A percentile compares a stretch with the other conserved stretches of the same genome.
phyloP scores from a whole-genome alignment of 768 basidiomycete species.

The Rhizopogon vinicolor region DNA sequence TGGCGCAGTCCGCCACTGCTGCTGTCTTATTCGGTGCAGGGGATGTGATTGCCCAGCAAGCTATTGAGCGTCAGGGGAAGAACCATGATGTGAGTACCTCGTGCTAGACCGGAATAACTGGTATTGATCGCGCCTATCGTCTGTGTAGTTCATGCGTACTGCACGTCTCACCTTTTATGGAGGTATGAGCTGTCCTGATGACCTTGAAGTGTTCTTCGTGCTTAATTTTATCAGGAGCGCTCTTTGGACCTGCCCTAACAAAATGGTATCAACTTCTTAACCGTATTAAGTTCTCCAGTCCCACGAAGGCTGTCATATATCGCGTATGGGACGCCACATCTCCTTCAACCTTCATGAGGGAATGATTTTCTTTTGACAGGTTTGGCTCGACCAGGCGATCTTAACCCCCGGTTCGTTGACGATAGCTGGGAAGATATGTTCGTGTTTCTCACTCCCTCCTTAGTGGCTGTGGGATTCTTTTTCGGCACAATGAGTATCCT shows the following conservation, averaged over 20 bases:
- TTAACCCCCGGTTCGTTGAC: conserved; percentile 58
- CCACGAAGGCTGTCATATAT: conserved; percentile 54
- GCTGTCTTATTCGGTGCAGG: conserved; percentile 68
- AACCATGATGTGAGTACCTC: conserved; percentile 65
- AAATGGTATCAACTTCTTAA: conserved; percentile 79
- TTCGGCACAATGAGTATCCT: conserved; percentile 76
- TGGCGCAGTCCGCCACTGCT: conserved; percentile 61
- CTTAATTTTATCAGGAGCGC: conserved; percentile 35
- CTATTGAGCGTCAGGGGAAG: conserved; percentile 64
- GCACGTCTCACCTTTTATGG: conserved; percentile 69
- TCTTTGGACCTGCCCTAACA: conserved; percentile 81
- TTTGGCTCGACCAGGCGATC: conserved; percentile 77
- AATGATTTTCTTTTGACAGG: conserved; percentile 35
- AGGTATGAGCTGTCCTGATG: conserved; percentile 34
- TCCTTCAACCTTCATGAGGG: not conserved
- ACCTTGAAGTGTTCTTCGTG: not conserved
- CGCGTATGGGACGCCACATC: conserved; percentile 39
- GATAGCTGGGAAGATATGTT: not conserved
- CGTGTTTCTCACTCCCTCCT: conserved; percentile 4
- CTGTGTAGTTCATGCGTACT: conserved; percentile 50
- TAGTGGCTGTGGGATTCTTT: conserved; percentile 47
- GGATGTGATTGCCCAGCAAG: conserved; percentile 85
- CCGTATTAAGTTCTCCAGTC: conserved; percentile 60
- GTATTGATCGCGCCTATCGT: not conserved
- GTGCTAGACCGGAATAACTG: not conserved